A percentile compares a stretch with the other conserved stretches of the same genome.
phyloP scores from a whole-genome alignment of 352 stramenopile genomes.

The Phytophthora colocasiae region DNA sequence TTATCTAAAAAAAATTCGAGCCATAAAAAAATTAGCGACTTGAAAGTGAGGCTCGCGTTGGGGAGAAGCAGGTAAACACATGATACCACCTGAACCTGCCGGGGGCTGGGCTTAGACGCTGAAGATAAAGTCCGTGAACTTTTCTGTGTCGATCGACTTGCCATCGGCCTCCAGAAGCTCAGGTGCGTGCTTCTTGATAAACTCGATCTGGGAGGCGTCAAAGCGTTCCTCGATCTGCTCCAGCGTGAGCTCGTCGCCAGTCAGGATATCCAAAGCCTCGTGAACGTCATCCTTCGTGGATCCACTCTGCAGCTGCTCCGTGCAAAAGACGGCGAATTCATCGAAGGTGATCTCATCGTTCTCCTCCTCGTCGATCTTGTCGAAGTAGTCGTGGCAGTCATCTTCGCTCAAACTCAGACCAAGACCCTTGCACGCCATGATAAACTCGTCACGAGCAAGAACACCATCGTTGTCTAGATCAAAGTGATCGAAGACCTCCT shows the following conservation, averaged over 20 bases:
- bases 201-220: constrained; percentile 72
- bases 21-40: constrained; percentile 42
- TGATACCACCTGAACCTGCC: constrained; percentile 22
- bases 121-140: constrained; percentile 86
- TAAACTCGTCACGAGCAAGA: constrained; percentile 89
- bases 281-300: constrained; percentile 85
- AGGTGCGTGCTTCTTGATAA: constrained; percentile 79
- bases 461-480: constrained; percentile 89
- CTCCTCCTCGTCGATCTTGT: constrained; percentile 86
- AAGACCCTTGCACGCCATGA: constrained; percentile 91
- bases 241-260: constrained; percentile 71
- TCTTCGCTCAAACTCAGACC: constrained; percentile 88
- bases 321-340: constrained; percentile 88
- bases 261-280: constrained; percentile 83
- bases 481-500: constrained; percentile 93
- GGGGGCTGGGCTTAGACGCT: constrained; percentile 58
- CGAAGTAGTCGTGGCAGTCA: constrained; percentile 89
- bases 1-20: constrained; percentile 47
- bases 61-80: constrained; percentile 23
- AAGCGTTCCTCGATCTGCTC: constrained; percentile 88
- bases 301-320: constrained; percentile 89
- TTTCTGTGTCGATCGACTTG: constrained; percentile 70
- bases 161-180: constrained; percentile 61
- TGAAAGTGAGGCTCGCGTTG: constrained; percentile 29
- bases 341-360: constrained; percentile 88